Evolutionary conservation across 805 yeast genomes (phyloP).

Genomic region (Hanseniaspora jakobsenii): DNA sequence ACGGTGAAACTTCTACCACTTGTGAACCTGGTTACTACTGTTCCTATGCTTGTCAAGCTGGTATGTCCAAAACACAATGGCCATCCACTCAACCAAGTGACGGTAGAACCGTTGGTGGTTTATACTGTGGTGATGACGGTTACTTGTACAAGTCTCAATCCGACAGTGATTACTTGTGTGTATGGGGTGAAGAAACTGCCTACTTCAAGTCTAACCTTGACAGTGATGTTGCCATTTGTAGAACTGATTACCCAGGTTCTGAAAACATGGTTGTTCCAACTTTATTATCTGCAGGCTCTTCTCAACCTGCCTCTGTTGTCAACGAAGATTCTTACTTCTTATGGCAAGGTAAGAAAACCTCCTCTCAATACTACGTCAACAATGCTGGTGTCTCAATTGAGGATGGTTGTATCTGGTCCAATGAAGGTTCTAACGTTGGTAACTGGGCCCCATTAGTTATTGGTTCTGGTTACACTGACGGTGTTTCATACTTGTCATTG

Average conservation of each 20-base stretch:
- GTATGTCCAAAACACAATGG: conserved; percentile 77
- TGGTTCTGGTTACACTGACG: conserved; percentile 60
- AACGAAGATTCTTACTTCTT: conserved; percentile 45
- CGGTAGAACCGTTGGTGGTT: conserved; percentile 65
- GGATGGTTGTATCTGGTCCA: conserved; percentile 67
- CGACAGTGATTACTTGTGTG: conserved; percentile 44
- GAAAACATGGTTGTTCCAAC: conserved; percentile 72
- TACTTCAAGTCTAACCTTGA: conserved; percentile 39
- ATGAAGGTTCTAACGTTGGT: conserved; percentile 46
- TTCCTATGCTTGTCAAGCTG: conserved; percentile 67
- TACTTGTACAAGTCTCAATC: conserved; percentile 50
- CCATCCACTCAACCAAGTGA: conserved; percentile 52
- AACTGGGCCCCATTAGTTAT: conserved; percentile 72
- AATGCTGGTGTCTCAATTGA: conserved; percentile 59
- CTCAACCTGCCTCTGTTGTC: conserved; percentile 45
- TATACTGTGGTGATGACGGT: conserved; percentile 46
- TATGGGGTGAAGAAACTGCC: conserved; percentile 50
- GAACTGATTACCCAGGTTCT: conserved; percentile 75
- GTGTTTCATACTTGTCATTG: conserved; percentile 53
- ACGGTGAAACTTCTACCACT: conserved; percentile 46
- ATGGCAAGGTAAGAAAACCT: conserved; percentile 54
- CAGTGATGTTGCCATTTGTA: conserved; percentile 51
- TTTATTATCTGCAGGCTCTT: conserved; percentile 34
- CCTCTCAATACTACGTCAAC: conserved; percentile 66
- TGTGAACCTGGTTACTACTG: conserved; percentile 62